Conservation (phyloP, 75 land plant species). For the Pseudotsuga menziesii region DNA sequence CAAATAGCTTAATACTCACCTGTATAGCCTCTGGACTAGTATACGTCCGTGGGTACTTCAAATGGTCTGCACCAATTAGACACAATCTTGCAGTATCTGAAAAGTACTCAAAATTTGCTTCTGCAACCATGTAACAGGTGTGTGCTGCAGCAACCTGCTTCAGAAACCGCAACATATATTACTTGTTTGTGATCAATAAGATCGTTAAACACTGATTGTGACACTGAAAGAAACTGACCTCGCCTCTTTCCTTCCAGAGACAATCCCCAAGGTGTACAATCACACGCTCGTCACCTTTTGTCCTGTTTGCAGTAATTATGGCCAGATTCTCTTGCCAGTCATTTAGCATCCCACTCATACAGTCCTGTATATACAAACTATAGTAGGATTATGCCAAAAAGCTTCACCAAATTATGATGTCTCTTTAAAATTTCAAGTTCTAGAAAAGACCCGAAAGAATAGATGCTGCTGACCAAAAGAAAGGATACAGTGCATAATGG, state of each 20-base stretch:
- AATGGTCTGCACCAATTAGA: constrained; percentile 95
- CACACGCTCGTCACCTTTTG: constrained; percentile 87
- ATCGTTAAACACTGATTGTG: neutral
- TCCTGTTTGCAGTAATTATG: constrained; percentile 85
- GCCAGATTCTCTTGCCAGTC: constrained; percentile 94
- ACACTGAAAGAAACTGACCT: constrained; percentile 38
- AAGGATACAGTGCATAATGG: neutral
- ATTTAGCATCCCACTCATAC: constrained; percentile 69
- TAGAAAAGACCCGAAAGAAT: neutral
- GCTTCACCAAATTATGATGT: neutral
- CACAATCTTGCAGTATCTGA: constrained; percentile 81
- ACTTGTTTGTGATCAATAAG: neutral
- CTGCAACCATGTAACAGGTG: constrained; percentile 91
- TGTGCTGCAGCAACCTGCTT: constrained; percentile 89
- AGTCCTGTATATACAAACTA: constrained; percentile 22
- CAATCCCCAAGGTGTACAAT: constrained; percentile 87
- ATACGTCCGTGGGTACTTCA: constrained; percentile 82
- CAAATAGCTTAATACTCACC: constrained; percentile 29
- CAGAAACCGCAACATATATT: neutral
- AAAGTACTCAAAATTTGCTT: constrained; percentile 79
- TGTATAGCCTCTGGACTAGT: constrained; percentile 92
- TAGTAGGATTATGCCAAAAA: neutral
- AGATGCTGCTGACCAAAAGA: neutral
- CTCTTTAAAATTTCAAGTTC: neutral
- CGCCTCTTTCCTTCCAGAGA: constrained; percentile 82